Percentiles rank a stretch among this genome's conserved stretches.
Conservation (phyloP, 2,329 filamentous ascomycete species). For the Fusarium humuli region DNA sequence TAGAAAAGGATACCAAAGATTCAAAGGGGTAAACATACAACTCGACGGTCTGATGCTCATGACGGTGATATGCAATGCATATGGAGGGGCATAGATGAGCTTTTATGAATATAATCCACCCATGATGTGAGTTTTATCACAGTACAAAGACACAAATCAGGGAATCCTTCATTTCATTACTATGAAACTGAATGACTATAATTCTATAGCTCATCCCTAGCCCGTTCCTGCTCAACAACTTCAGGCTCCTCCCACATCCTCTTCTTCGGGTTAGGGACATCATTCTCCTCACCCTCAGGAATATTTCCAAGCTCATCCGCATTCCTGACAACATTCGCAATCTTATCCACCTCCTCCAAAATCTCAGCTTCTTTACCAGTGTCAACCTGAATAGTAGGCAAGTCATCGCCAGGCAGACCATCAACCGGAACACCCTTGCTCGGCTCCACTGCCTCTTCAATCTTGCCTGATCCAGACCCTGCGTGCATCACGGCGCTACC, state of each 20-base stretch:
- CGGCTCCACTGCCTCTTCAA: constrained; percentile 45
- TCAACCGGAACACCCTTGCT: constrained; percentile 48
- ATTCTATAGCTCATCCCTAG: constrained; percentile 55
- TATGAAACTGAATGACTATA: not conserved
- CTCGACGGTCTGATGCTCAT: not conserved
- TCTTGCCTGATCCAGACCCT: constrained; percentile 43
- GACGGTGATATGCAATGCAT: not conserved
- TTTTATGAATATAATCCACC: not conserved
- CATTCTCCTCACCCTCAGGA: constrained; percentile 29
- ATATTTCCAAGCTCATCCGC: constrained; percentile 45
- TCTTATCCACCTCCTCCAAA: constrained; percentile 65
- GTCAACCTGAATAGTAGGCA: constrained; percentile 63
- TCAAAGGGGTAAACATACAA: not conserved
- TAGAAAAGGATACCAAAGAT: not conserved
- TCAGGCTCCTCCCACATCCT: constrained; percentile 47
- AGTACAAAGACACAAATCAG: not conserved
- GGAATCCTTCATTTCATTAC: not conserved
- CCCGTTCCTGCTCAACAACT: constrained; percentile 46
- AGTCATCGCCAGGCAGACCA: constrained; percentile 54
- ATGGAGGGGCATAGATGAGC: not conserved
- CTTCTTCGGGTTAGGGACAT: constrained; percentile 46
- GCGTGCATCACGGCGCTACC: constrained; percentile 62
- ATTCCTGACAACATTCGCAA: constrained; percentile 61
- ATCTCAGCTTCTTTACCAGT: constrained; percentile 52
- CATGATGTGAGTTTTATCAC: not conserved